Evolutionary conservation across 2,329 filamentous ascomycete genomes (phyloP).

Genomic region (Zymoseptoria crescenta): DNA sequence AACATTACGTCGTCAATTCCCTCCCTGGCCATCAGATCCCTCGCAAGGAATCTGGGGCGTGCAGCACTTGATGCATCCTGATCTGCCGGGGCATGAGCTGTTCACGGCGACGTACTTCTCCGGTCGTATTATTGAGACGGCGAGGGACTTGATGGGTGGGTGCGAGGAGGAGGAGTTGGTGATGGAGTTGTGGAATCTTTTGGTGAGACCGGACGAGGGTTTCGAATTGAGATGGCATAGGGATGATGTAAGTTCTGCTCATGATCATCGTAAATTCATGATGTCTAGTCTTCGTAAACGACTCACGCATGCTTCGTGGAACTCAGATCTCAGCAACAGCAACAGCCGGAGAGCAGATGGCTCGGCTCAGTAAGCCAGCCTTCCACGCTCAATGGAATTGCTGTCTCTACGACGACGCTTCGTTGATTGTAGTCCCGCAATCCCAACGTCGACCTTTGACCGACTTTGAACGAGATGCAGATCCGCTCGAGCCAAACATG

Average conservation of each 20-base stretch:
- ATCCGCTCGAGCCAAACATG: slow-evolving; percentile 53
- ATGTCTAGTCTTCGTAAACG: too few relatives aligned
- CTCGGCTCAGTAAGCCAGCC: slow-evolving; percentile 51
- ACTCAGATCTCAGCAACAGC: slow-evolving; percentile 32
- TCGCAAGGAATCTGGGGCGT: slow-evolving; percentile 75
- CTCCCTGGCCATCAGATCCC: slow-evolving; percentile 57
- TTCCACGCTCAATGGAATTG: slow-evolving; percentile 83
- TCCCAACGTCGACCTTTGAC: slow-evolving; percentile 66
- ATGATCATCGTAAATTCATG: neutral
- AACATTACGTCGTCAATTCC: slow-evolving; percentile 81
- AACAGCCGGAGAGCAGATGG: slow-evolving; percentile 58
- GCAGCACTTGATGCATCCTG: slow-evolving; percentile 72
- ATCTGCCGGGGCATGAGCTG: slow-evolving; percentile 50
- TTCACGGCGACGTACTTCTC: slow-evolving; percentile 69
- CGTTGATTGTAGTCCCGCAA: slow-evolving; percentile 67
- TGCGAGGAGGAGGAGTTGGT: slow-evolving; percentile 52
- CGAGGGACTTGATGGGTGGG: slow-evolving; percentile 53
- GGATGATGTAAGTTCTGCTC: slow-evolving; percentile 62
- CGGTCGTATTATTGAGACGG: slow-evolving; percentile 52
- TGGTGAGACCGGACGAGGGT: slow-evolving; percentile 61
- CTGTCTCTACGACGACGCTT: slow-evolving; percentile 65
- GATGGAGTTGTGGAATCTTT: slow-evolving; percentile 81
- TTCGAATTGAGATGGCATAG: slow-evolving; percentile 78
- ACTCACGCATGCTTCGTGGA: neutral
- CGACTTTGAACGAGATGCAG: slow-evolving; percentile 57